phyloP scores from a whole-genome alignment of 2,329 filamentous ascomycete species.

The Pseudogymnoascus verrucosus region DNA sequence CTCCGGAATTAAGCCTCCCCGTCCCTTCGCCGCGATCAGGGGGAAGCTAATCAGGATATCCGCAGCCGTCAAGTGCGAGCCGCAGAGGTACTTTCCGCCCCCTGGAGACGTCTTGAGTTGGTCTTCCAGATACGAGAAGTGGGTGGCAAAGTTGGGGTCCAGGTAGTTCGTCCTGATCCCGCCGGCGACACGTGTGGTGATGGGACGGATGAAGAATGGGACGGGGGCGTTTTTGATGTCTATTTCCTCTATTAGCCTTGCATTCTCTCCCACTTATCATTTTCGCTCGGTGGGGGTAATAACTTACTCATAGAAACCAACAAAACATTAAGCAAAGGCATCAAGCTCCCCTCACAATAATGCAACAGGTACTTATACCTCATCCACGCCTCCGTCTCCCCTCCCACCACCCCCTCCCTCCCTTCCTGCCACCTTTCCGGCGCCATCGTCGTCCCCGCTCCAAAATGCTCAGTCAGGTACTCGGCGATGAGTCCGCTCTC shows the following conservation, averaged over 20 bases:
- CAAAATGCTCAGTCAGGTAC: slow-evolving; percentile 65
- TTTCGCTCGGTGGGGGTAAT: too few relatives aligned
- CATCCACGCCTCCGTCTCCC: slow-evolving; percentile 53
- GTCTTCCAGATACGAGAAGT: slow-evolving; percentile 43
- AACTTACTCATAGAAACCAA: slow-evolving; percentile 49
- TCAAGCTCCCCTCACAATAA: slow-evolving; percentile 77
- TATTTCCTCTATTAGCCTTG: slow-evolving; percentile 17
- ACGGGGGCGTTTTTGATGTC: slow-evolving; percentile 47
- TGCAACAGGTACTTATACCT: slow-evolving; percentile 66
- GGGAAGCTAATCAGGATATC: slow-evolving; percentile 47
- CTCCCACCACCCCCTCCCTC: slow-evolving; percentile 48
- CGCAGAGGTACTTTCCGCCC: slow-evolving; percentile 43
- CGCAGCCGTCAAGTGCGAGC: slow-evolving; percentile 39
- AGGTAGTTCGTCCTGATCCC: slow-evolving; percentile 38
- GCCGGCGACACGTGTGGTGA: slow-evolving; percentile 46
- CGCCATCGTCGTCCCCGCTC: slow-evolving; percentile 38
- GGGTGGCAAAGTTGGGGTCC: slow-evolving; percentile 37
- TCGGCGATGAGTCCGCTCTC: slow-evolving; percentile 77
- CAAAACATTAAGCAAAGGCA: slow-evolving; percentile 59
- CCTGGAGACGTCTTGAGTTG: slow-evolving; percentile 39
- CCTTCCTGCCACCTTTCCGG: slow-evolving; percentile 49
- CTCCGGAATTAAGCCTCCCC: slow-evolving; percentile 30
- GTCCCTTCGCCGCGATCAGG: slow-evolving; percentile 35
- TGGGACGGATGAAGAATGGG: slow-evolving; percentile 62
- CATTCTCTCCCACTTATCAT: too few relatives aligned